These are phyloP conservation scores for Juglanconis sp. DNA, from an alignment of 2,329 filamentous ascomycete genomes.

Conservation along the genomic window DNA sequence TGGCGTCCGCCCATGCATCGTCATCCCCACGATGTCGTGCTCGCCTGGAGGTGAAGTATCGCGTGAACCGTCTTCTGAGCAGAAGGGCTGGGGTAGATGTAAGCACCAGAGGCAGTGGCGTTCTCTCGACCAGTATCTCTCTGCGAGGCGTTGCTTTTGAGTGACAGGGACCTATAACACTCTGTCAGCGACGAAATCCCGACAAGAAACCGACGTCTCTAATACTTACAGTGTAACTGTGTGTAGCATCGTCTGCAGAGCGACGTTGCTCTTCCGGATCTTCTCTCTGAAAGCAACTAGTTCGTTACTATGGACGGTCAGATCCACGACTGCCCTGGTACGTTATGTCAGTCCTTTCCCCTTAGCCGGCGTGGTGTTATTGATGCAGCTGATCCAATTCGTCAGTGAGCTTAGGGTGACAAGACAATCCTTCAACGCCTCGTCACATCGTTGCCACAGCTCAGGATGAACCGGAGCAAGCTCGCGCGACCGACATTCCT, in stretches of 20 bases:
- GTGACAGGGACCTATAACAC: conserved; percentile 16
- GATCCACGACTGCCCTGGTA: conserved; percentile 15
- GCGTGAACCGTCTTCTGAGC: too few relatives aligned
- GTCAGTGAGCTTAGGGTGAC: conserved; percentile 20
- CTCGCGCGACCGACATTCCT: conserved; percentile 21
- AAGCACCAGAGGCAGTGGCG: too few relatives aligned
- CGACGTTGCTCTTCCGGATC: conserved; percentile 26
- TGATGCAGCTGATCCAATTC: conserved; percentile 20
- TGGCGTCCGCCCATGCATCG: too few relatives aligned
- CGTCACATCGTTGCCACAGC: conserved; percentile 24
- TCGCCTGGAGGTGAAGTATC: too few relatives aligned
- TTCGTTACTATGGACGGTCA: conserved; percentile 19
- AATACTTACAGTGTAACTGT: conserved; percentile 23
- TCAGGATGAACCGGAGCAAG: conserved; percentile 21
- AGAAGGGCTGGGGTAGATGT: too few relatives aligned
- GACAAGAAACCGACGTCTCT: too few relatives aligned
- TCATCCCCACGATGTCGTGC: too few relatives aligned
- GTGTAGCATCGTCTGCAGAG: conserved; percentile 26
- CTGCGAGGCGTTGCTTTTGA: conserved; percentile 20
- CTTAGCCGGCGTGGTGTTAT: neutral
- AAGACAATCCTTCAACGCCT: conserved; percentile 21
- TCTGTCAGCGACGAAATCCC: neutral
- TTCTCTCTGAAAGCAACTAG: conserved; percentile 23
- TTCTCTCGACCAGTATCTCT: too few relatives aligned
- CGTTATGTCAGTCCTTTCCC: conserved; percentile 12